These are phyloP conservation scores for Raffaelea ambrosiae DNA, from an alignment of 2,329 filamentous ascomycete species.

Conservation along the genomic window DNA sequence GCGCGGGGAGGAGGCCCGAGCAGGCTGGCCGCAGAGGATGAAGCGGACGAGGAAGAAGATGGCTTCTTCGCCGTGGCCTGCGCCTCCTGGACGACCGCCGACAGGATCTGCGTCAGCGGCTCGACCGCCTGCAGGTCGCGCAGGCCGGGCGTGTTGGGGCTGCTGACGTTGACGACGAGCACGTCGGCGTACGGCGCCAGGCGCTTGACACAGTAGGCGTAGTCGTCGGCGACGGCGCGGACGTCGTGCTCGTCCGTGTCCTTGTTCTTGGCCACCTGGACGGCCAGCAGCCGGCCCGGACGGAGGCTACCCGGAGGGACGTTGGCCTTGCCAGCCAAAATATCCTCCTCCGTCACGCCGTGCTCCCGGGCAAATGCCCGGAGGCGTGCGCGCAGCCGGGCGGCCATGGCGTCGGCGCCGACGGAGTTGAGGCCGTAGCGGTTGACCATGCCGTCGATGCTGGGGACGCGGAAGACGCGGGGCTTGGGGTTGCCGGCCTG, in stretches of 20 bases:
- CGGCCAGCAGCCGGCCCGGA: slow-evolving; percentile 68
- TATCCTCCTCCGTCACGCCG: slow-evolving; percentile 62
- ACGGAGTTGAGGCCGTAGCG: slow-evolving; percentile 91
- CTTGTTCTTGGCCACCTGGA: slow-evolving; percentile 98
- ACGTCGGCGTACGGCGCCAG: slow-evolving; percentile 87
- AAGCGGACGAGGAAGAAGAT: neutral
- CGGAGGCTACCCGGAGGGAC: slow-evolving; percentile 78
- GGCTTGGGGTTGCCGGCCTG: slow-evolving; percentile 84
- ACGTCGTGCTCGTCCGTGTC: slow-evolving; percentile 78
- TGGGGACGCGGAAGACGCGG: slow-evolving; percentile 77
- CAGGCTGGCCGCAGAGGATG: neutral
- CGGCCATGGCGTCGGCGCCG: slow-evolving; percentile 81
- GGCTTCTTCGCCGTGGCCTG: slow-evolving; percentile 41
- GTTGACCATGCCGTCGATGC: slow-evolving; percentile 84
- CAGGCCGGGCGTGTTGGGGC: slow-evolving; percentile 88
- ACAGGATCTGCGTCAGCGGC: slow-evolving; percentile 72
- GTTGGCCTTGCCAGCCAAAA: slow-evolving; percentile 59
- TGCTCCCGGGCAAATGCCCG: slow-evolving; percentile 64
- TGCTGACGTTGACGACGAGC: slow-evolving; percentile 96
- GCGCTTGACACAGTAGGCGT: slow-evolving; percentile 80
- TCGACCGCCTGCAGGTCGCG: slow-evolving; percentile 78
- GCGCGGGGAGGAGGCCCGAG: slow-evolving; percentile 25
- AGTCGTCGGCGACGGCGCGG: slow-evolving; percentile 68
- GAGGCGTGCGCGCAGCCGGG: slow-evolving; percentile 67
- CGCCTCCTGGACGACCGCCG: slow-evolving; percentile 75